Base-by-base conservation (phyloP, 345 rosid species). In the Euphorbia pulcherrima region DNA sequence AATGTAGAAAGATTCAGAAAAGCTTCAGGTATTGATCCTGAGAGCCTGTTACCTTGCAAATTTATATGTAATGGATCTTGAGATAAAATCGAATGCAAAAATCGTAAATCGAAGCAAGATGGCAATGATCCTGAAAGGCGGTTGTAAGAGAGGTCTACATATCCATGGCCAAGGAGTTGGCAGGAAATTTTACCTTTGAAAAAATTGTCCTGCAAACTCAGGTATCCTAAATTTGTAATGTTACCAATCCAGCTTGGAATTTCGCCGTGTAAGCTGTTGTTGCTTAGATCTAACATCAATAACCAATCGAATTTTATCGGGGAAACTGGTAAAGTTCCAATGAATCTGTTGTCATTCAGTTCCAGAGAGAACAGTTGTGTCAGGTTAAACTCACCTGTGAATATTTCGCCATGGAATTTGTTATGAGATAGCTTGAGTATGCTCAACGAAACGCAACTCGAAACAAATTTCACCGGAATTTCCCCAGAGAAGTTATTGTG, bases 401-500 rank as follows among this genome's bases (percentile, higher is more conserved):
- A 64, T 16, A 64, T 64, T 29, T 29, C 9, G 28, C 68, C 57
- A 48, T 50, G 57, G 20, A 50, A 27, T 28, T 39, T 48, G 12
- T 64, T 64, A 29, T 5, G 18, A 4, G 68, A 64, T 3, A 64
- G 40, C n/a, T n/a, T 50, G 28, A 50, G 58, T 18, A 11, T 29
- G 9, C 0, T 0, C 68, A 64, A 50, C 28, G 9, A 17, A 13
- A 6, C 3, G 18, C 18, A 30, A 21, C 20, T 64, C 9, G 68
- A 17, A 48, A 30, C 27, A 24, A 64, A 10, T 18, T 64, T 13
- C 16, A 6, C 3, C 1, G 68, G 58, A 29, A 50, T 3, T 29
- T 64, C 57, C 18, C 68, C 68, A 9, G 44, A 2, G 26, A 64
- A 64, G 17, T 64, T 63, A 16, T 63, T 64, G 44, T 18, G 50